Evolutionary conservation across 805 yeast species (phyloP).

Genomic region (Candida gorgasii): DNA sequence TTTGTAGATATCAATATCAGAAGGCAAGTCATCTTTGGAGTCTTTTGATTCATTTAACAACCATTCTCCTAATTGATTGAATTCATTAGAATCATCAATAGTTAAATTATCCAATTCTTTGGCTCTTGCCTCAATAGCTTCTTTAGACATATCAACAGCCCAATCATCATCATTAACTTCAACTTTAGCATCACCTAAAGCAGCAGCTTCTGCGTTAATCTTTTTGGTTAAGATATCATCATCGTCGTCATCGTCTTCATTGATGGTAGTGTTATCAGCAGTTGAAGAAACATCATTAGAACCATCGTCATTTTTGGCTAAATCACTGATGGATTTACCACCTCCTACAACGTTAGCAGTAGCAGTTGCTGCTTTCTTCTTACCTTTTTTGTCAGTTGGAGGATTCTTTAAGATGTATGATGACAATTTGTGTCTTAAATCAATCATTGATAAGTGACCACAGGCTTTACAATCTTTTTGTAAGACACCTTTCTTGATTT

Average conservation of each 20-base stretch:
- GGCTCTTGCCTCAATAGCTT: conserved; percentile 92
- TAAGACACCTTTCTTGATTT: conserved; percentile 70
- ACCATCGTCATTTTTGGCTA: conserved; percentile 50
- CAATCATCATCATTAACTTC: conserved; percentile 88
- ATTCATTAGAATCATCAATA: conserved; percentile 47
- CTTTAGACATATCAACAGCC: conserved; percentile 97
- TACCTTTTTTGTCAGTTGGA: conserved; percentile 57
- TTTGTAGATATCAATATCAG: conserved; percentile 90
- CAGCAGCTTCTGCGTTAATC: conserved; percentile 82
- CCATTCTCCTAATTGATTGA: conserved; percentile 90
- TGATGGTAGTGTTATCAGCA: conserved; percentile 41
- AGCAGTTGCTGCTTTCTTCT: conserved; percentile 80
- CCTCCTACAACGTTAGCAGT: conserved; percentile 88
- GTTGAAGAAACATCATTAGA: conserved; percentile 19
- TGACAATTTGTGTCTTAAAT: conserved; percentile 83
- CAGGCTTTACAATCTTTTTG: conserved; percentile 97
- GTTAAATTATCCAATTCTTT: conserved; percentile 73
- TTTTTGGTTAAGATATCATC: conserved; percentile 76
- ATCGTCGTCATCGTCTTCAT: conserved; percentile 54
- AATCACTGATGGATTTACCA: conserved; percentile 77
- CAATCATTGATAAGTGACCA: conserved; percentile 84
- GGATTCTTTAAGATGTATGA: conserved; percentile 90
- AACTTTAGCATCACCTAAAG: conserved; percentile 46
- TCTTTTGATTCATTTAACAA: conserved; percentile 52
- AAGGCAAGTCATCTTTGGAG: conserved; percentile 62